phyloP scores from a whole-genome alignment of 1,139 yeast species.

The Meyerozyma carpophila region DNA sequence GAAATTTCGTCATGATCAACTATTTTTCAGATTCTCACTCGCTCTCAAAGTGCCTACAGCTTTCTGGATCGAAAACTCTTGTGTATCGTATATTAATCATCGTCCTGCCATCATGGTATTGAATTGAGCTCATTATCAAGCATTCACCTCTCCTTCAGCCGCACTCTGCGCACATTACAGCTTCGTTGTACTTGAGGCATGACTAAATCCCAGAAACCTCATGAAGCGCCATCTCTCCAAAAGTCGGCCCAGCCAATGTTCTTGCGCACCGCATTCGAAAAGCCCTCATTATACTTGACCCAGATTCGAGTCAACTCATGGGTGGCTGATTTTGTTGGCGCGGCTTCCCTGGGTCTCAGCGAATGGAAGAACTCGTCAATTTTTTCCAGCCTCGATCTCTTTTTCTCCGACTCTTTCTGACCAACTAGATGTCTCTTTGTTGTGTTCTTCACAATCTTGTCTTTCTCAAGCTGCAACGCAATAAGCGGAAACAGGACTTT shows the following conservation, averaged over 20 bases:
- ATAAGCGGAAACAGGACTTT: slow-evolving; percentile 35
- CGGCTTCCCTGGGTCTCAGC: slow-evolving; percentile 16
- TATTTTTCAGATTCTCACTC: too few species aligned
- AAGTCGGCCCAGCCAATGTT: slow-evolving; percentile 76
- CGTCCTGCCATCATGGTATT: too few species aligned
- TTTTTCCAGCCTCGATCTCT: slow-evolving; percentile 18
- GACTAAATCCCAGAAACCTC: background rate
- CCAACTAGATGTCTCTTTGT: slow-evolving; percentile 25
- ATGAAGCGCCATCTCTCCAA: slow-evolving; percentile 28
- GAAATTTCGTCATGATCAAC: too few species aligned
- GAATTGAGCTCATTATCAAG: too few species aligned
- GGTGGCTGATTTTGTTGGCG: slow-evolving; percentile 10
- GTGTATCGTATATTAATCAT: too few species aligned
- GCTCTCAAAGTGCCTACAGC: too few species aligned
- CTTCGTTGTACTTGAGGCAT: too few species aligned
- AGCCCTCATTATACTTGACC: slow-evolving; percentile 93
- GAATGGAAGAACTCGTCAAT: slow-evolving; percentile 38
- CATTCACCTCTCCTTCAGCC: too few species aligned
- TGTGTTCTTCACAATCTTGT: slow-evolving; percentile 16
- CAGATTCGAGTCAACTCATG: slow-evolving; percentile 50
- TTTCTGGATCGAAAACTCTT: too few species aligned
- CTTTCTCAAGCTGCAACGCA: slow-evolving; percentile 36
- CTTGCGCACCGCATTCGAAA: slow-evolving; percentile 88
- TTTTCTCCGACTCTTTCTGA: slow-evolving; percentile 20
- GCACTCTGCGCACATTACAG: too few species aligned